Percentiles rank a stretch among this genome's conserved stretches.
Conservation (phyloP, 192 early-diverging fungal species). For the Coemansia sp. region DNA sequence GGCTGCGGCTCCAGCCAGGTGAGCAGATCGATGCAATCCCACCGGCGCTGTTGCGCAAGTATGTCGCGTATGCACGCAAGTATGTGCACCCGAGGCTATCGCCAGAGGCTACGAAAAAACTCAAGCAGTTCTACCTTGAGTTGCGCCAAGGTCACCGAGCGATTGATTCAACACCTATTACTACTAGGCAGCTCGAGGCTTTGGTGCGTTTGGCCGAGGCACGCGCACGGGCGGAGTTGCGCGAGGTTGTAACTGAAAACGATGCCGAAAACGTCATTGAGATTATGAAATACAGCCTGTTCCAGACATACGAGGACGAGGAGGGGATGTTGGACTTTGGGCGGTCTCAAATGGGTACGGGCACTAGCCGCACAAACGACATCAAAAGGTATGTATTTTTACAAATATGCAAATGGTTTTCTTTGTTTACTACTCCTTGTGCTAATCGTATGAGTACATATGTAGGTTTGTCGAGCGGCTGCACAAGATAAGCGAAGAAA, state of each 20-base stretch:
- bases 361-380: slow-evolving; percentile 56
- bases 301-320: slow-evolving; percentile 62
- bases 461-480: slow-evolving; percentile 60
- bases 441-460: background rate
- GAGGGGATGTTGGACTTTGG: slow-evolving; percentile 58
- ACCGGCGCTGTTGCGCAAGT: slow-evolving; percentile 69
- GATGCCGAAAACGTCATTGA: slow-evolving; percentile 80
- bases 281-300: slow-evolving; percentile 71
- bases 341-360: slow-evolving; percentile 62
- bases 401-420: background rate
- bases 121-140: slow-evolving; percentile 75
- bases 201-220: slow-evolving; percentile 77
- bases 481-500: slow-evolving; percentile 58
- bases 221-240: slow-evolving; percentile 72
- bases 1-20: slow-evolving; percentile 55
- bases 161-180: slow-evolving; percentile 73
- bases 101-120: slow-evolving; percentile 55
- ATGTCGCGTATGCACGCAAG: slow-evolving; percentile 83
- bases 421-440: background rate
- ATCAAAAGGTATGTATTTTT: slow-evolving; percentile 55
- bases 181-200: slow-evolving; percentile 81
- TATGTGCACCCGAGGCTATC: slow-evolving; percentile 72
- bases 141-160: slow-evolving; percentile 64
- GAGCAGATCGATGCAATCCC: slow-evolving; percentile 66
- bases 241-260: slow-evolving; percentile 64